phyloP scores from a whole-genome alignment of 208 protist species.

The Crithidia fasciculata region DNA sequence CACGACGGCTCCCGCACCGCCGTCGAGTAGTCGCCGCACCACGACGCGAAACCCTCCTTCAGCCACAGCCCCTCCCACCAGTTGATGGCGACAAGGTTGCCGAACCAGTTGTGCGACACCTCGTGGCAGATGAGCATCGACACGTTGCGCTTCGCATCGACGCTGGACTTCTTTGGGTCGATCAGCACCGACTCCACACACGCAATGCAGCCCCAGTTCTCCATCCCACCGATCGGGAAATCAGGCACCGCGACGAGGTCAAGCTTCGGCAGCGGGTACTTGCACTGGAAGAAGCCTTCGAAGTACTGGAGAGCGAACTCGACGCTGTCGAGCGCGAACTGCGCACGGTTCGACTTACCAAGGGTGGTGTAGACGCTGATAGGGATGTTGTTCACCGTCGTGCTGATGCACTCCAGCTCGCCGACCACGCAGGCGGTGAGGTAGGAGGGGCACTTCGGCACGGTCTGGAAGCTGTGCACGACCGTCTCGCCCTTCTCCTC shows the following conservation, averaged over 20 bases:
- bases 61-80: slow-evolving; percentile 99
- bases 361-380: slow-evolving; percentile 78
- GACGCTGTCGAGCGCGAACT: slow-evolving; percentile 86
- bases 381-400: slow-evolving; percentile 61
- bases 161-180: slow-evolving; percentile 64
- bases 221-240: slow-evolving; percentile 98
- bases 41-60: slow-evolving; percentile 99
- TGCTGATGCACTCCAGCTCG: slow-evolving; percentile 88
- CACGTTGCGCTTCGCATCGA: slow-evolving; percentile 70
- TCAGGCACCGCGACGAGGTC: slow-evolving; percentile 97
- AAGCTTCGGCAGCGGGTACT: slow-evolving; percentile 96
- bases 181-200: slow-evolving; percentile 93
- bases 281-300: slow-evolving; percentile 88
- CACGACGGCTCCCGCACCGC: slow-evolving; percentile 86
- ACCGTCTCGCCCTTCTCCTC: slow-evolving; percentile 28
- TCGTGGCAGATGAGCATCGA: slow-evolving; percentile 96
- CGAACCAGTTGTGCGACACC: slow-evolving; percentile 98
- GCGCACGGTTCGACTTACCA: slow-evolving; percentile 63
- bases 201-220: slow-evolving; percentile 95
- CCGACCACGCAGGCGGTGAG: slow-evolving; percentile 96
- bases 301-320: slow-evolving; percentile 84
- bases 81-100: slow-evolving; percentile 98
- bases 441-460: slow-evolving; percentile 95
- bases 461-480: slow-evolving; percentile 82
- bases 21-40: slow-evolving; percentile 91